Evolutionary conservation across 257 asterid species (phyloP).

Genomic region (Nicotiana paniculata): DNA sequence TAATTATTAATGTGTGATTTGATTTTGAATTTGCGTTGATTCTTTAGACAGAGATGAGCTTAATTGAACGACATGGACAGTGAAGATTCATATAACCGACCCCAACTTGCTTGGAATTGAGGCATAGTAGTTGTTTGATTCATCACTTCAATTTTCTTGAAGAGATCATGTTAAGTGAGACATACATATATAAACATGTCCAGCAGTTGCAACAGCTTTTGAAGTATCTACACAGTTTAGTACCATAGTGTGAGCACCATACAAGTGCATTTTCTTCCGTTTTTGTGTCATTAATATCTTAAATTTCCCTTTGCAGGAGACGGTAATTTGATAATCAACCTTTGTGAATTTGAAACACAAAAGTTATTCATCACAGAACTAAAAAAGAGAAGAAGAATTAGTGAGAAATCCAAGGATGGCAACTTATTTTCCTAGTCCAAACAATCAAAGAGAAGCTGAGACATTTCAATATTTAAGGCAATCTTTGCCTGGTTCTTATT

Average conservation of each 20-base stretch:
- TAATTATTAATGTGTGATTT: background rate
- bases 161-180: background rate
- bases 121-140: background rate
- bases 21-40: background rate
- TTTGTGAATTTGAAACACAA: background rate
- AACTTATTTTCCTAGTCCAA: constrained; percentile 47
- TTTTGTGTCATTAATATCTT: background rate
- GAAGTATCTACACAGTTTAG: background rate
- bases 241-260: background rate
- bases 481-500: constrained; percentile 38
- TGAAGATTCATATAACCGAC: too few relatives aligned
- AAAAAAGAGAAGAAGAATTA: constrained; percentile 6
- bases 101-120: too few relatives aligned
- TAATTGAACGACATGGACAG: too few relatives aligned
- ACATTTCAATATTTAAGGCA: constrained; percentile 53
- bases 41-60: too few relatives aligned
- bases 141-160: background rate
- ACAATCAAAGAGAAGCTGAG: constrained; percentile 44
- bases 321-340: background rate
- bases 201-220: background rate
- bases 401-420: constrained; percentile 34
- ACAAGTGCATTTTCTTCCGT: background rate
- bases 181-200: background rate
- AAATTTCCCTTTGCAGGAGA: constrained; percentile 2
- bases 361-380: background rate